These are phyloP conservation scores for Talaromyces piceae DNA, from an alignment of 2,329 filamentous ascomycete species.

Conservation along the genomic window DNA sequence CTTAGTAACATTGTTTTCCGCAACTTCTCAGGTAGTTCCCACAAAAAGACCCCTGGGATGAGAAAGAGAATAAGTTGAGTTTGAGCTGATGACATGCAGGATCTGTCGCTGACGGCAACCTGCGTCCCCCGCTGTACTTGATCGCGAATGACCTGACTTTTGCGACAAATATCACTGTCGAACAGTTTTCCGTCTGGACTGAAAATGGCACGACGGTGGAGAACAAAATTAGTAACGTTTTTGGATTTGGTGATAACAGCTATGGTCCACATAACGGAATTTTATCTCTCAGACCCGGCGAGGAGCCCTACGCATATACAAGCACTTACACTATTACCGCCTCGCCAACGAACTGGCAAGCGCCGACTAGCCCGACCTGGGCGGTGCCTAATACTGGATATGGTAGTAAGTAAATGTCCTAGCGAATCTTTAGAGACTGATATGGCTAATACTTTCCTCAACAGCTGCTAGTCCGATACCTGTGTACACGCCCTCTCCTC, in stretches of 20 bases:
- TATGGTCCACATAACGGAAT: slow-evolving; percentile 17
- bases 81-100: slow-evolving; percentile 14
- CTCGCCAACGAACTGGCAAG: slow-evolving; percentile 21
- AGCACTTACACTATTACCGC: slow-evolving; percentile 24
- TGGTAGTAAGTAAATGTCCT: slow-evolving; percentile 20
- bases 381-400: slow-evolving; percentile 25
- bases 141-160: slow-evolving; percentile 26
- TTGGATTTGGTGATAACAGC: slow-evolving; percentile 24
- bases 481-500: slow-evolving; percentile 23
- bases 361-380: slow-evolving; percentile 24
- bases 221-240: slow-evolving; percentile 30
- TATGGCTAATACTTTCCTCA: neutral
- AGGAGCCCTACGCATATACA: slow-evolving; percentile 18
- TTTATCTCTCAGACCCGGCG: slow-evolving; percentile 5
- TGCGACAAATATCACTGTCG: slow-evolving; percentile 24
- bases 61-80: too few relatives aligned
- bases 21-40: slow-evolving; percentile 21
- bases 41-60: neutral
- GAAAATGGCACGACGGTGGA: slow-evolving; percentile 16
- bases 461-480: slow-evolving; percentile 23
- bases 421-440: too few relatives aligned
- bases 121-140: slow-evolving; percentile 24
- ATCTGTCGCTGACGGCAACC: slow-evolving; percentile 24
- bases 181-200: slow-evolving; percentile 32
- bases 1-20: slow-evolving; percentile 19